These are phyloP conservation scores for Scedosporium minutisporum DNA, from an alignment of 2,329 filamentous ascomycete species.

Conservation along the genomic window DNA sequence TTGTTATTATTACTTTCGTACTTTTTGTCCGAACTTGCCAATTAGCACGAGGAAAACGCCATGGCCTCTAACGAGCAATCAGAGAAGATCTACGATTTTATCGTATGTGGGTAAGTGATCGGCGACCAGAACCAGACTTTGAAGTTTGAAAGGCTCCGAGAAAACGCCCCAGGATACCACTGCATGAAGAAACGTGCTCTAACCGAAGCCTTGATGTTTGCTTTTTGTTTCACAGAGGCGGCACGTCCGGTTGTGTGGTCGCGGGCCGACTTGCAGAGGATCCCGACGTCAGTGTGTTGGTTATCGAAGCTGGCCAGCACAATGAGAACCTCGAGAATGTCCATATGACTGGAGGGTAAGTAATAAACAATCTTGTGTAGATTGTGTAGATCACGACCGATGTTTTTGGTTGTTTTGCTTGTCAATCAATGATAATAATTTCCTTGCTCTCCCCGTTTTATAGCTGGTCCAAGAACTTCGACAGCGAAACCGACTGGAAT, in stretches of 20 bases:
- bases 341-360: constrained; percentile 39
- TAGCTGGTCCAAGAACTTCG: constrained; percentile 35
- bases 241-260: constrained; percentile 18
- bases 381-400: no score
- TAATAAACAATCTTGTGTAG: no score
- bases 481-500: constrained; percentile 41
- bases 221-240: constrained; percentile 12
- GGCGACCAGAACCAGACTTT: neutral
- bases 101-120: constrained; percentile 23
- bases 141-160: no score
- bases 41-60: no score
- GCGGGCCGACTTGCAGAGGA: constrained; percentile 17
- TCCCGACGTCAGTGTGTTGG: constrained; percentile 13
- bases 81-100: constrained; percentile 21
- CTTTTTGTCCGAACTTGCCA: no score
- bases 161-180: no score
- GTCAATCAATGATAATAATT: no score
- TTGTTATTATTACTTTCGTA: no score
- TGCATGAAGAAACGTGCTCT: no score
- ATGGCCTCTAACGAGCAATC: neutral
- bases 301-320: constrained; percentile 17
- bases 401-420: no score
- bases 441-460: neutral
- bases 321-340: constrained; percentile 36
- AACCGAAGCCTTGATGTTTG: no score